These are phyloP conservation scores for Agrocybe pediades DNA, from an alignment of 768 basidiomycete species.

Conservation along the genomic window DNA sequence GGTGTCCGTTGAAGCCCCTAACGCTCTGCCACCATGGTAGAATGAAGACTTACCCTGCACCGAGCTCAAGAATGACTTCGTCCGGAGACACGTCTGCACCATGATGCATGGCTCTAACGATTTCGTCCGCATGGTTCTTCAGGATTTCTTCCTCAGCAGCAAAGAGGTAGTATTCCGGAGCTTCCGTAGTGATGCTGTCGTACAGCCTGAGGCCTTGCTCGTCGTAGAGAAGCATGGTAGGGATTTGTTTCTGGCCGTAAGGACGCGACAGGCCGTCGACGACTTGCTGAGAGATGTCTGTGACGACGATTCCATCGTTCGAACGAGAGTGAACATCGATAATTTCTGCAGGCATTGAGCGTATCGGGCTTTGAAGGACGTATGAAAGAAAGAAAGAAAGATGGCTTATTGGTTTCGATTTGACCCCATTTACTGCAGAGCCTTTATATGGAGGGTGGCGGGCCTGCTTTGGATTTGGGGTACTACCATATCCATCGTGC, in stretches of 20 bases:
- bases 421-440: not conserved
- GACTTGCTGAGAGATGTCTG: slow-evolving; percentile 48
- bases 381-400: slow-evolving; percentile 1
- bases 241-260: slow-evolving; percentile 60
- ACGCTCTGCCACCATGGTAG: too few species aligned
- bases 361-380: not conserved
- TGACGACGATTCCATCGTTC: slow-evolving; percentile 27
- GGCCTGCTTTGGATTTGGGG: not conserved
- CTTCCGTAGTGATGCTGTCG: slow-evolving; percentile 80
- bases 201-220: slow-evolving; percentile 84
- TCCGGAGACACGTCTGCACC: slow-evolving; percentile 27
- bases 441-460: slow-evolving; percentile 12
- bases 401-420: too few species aligned
- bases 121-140: slow-evolving; percentile 68
- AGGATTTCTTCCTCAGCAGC: slow-evolving; percentile 86
- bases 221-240: slow-evolving; percentile 86
- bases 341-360: slow-evolving; percentile 47
- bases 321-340: slow-evolving; percentile 47
- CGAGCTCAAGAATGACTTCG: slow-evolving; percentile 75
- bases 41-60: slow-evolving; percentile 76
- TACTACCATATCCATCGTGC: slow-evolving; percentile 1
- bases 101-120: slow-evolving; percentile 72
- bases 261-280: slow-evolving; percentile 57
- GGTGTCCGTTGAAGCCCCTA: too few species aligned
- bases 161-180: slow-evolving; percentile 89